A percentile compares a stretch with the other conserved stretches of the same genome.
phyloP scores from a whole-genome alignment of 192 early-diverging fungal species.

The Podila verticillata region DNA sequence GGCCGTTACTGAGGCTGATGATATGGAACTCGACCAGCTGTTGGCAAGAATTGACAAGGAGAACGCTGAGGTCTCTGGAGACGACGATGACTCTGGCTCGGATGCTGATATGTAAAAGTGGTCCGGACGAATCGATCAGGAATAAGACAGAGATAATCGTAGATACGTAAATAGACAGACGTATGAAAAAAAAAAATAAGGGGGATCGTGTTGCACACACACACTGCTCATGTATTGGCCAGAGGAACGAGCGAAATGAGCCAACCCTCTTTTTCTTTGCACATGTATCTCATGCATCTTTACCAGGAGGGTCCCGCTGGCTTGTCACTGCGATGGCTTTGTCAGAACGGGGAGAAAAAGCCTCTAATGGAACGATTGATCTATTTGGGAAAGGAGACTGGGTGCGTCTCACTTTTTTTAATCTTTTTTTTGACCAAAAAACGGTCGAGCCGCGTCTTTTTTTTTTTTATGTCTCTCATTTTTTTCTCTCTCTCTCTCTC shows the following conservation, averaged over 20 bases:
- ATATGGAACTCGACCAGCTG: slow-evolving; percentile 89
- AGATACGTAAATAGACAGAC: too few relatives aligned
- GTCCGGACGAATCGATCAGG: too few relatives aligned
- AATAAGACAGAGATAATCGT: too few relatives aligned
- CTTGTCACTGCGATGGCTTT: too few relatives aligned
- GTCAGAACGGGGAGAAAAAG: too few relatives aligned
- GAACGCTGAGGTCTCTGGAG: slow-evolving; percentile 92
- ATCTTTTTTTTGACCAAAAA: background rate
- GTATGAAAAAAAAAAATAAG: too few relatives aligned
- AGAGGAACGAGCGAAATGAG: too few relatives aligned
- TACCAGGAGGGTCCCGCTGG: too few relatives aligned
- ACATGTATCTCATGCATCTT: too few relatives aligned
- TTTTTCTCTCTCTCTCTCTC: background rate
- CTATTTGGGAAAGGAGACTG: background rate
- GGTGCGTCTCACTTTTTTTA: slow-evolving; percentile 3
- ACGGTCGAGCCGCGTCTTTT: background rate
- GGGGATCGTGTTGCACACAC: too few relatives aligned
- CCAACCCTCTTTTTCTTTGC: too few relatives aligned
- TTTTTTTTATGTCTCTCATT: background rate
- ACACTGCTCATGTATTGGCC: too few relatives aligned
- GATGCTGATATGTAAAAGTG: slow-evolving; percentile 54
- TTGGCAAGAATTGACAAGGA: slow-evolving; percentile 91
- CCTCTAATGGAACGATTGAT: background rate
- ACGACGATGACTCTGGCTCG: slow-evolving; percentile 84
- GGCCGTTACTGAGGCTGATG: slow-evolving; percentile 91